A percentile compares a stretch with the other conserved stretches of the same genome.
phyloP scores from a whole-genome alignment of 352 stramenopile genomes.

The Blastocystis sp. region DNA sequence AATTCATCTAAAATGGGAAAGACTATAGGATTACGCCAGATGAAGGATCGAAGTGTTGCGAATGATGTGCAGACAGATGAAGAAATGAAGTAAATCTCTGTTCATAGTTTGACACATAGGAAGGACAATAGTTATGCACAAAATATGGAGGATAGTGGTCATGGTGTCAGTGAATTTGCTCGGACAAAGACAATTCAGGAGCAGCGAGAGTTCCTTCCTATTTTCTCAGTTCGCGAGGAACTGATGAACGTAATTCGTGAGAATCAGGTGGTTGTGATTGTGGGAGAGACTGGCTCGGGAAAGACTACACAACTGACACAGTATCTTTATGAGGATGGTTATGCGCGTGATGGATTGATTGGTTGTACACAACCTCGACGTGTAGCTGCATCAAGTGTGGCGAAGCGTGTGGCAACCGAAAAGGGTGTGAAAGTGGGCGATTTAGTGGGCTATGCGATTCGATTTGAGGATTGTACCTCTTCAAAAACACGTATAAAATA shows the following conservation, averaged over 20 bases:
- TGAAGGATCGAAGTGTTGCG: slow-evolving; percentile 48
- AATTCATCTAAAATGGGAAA: slow-evolving; percentile 91
- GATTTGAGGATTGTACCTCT: slow-evolving; percentile 84
- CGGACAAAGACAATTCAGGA: slow-evolving; percentile 88
- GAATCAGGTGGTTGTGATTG: slow-evolving; percentile 95
- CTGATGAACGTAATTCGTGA: slow-evolving; percentile 91
- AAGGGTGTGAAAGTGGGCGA: slow-evolving; percentile 84
- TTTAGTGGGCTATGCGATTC: slow-evolving; percentile 81
- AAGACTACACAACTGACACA: slow-evolving; percentile 97
- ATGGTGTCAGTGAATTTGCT: slow-evolving; percentile 86
- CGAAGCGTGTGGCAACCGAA: slow-evolving; percentile 93
- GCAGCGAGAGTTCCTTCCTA: slow-evolving; percentile 89
- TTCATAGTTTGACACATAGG: background rate
- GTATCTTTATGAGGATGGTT: slow-evolving; percentile 79
- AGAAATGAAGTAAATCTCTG: slow-evolving; percentile 55
- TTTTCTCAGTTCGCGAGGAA: slow-evolving; percentile 87
- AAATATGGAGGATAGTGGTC: slow-evolving; percentile 64
- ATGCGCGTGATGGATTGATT: slow-evolving; percentile 79
- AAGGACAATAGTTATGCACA: slow-evolving; percentile 59
- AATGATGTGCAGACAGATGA: slow-evolving; percentile 61
- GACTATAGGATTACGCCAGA: slow-evolving; percentile 77
- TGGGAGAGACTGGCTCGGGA: slow-evolving; percentile 89
- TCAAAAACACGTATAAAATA: slow-evolving; percentile 95
- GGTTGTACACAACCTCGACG: slow-evolving; percentile 93
- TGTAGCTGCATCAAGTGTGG: slow-evolving; percentile 96